A percentile compares a stretch with the other conserved stretches of the same genome.
Evolutionary conservation across 2,329 filamentous ascomycete species (phyloP).

Genomic region (Trichoderma harzianum): DNA sequence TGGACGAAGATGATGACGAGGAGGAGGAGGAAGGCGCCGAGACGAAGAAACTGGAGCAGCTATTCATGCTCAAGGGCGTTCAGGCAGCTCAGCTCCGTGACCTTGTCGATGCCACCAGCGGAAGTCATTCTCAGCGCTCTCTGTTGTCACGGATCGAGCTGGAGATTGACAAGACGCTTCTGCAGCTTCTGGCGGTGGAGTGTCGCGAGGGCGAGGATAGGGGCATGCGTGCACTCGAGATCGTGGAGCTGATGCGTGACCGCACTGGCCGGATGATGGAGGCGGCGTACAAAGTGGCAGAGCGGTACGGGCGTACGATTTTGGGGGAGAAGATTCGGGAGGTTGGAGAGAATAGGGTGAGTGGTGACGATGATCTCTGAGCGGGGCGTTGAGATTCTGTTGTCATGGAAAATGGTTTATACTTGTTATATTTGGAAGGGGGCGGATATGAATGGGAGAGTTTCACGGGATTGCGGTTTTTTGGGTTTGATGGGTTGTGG

Average conservation of each 20-base stretch:
- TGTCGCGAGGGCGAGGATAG: constrained; percentile 90
- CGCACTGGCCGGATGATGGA: constrained; percentile 85
- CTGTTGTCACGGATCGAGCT: constrained; percentile 70
- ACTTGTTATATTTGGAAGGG: background rate
- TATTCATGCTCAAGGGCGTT: constrained; percentile 72
- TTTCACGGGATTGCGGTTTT: background rate
- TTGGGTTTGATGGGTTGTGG: background rate
- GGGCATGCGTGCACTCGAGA: constrained; percentile 90
- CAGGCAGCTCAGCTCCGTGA: constrained; percentile 73
- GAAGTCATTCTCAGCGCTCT: constrained; percentile 56
- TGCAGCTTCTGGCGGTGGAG: constrained; percentile 85
- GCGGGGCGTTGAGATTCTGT: background rate
- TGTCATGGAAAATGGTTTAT: background rate
- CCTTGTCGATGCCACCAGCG: constrained; percentile 63
- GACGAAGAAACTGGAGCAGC: constrained; percentile 68
- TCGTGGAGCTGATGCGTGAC: constrained; percentile 83
- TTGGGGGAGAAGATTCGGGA: constrained; percentile 89
- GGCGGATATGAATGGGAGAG: background rate
- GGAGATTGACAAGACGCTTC: constrained; percentile 82
- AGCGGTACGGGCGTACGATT: constrained; percentile 75
- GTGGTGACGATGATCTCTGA: constrained; percentile 48
- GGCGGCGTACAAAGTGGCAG: constrained; percentile 83
- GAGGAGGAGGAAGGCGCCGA: constrained; percentile 41
- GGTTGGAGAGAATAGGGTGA: constrained; percentile 67
- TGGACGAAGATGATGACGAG: constrained; percentile 27